These are phyloP conservation scores for Hygrocybe coccinea DNA, from an alignment of 768 basidiomycete species.

Conservation along the genomic window DNA sequence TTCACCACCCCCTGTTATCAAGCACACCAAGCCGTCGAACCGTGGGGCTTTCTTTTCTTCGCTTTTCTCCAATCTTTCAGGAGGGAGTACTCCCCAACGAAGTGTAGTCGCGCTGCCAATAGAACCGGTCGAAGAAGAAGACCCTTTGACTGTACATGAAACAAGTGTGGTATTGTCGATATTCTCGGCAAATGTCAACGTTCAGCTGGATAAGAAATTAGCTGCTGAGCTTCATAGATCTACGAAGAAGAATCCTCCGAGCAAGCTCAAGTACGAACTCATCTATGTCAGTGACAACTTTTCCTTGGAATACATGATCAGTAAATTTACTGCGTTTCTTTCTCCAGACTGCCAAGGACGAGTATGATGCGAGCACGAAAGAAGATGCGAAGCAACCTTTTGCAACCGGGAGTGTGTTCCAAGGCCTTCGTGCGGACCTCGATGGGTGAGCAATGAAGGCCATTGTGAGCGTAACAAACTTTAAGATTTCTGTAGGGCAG, in stretches of 20 bases:
- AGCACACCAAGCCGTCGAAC: constrained; percentile 28
- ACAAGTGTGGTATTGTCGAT: constrained; percentile 59
- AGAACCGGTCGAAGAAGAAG: constrained; percentile 29
- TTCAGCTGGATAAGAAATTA: constrained; percentile 61
- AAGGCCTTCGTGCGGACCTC: constrained; percentile 80
- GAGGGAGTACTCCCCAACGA: constrained; percentile 35
- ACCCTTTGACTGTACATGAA: constrained; percentile 40
- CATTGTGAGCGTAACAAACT: background rate
- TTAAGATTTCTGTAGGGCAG: constrained; percentile 40
- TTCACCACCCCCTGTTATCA: constrained; percentile 25
- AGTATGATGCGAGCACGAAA: constrained; percentile 66
- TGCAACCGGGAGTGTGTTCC: constrained; percentile 75
- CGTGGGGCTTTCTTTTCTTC: constrained; percentile 46
- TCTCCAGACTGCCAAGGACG: constrained; percentile 70
- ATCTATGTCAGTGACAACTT: constrained; percentile 61
- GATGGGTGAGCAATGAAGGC: constrained; percentile 52
- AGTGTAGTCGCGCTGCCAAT: constrained; percentile 31
- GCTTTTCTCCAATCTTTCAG: constrained; percentile 37
- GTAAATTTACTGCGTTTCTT: constrained; percentile 1
- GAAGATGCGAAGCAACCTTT: constrained; percentile 59
- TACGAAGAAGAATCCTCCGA: constrained; percentile 92
- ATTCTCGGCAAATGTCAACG: constrained; percentile 62
- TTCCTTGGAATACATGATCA: background rate
- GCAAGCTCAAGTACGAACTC: constrained; percentile 67
- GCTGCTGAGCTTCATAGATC: constrained; percentile 75